Evolutionary conservation across 345 rosid species (phyloP), one percentile per base, ranked within the genome.

Genomic region (Salix koriyanagi): DNA sequence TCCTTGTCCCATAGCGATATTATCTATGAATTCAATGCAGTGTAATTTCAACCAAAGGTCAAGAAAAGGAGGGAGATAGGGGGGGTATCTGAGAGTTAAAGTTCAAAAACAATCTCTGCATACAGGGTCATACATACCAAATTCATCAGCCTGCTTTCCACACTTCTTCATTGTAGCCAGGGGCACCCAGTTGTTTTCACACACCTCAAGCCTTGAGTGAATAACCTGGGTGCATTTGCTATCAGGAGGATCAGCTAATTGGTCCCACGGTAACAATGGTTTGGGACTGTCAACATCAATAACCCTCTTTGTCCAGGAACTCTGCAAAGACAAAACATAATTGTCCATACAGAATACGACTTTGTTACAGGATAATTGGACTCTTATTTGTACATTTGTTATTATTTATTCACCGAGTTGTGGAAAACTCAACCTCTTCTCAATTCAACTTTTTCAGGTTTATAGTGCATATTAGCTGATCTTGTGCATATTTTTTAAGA

Each of bases 261-360:
- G 81, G 66, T 79, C 83, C 76, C 81, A 58, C 12, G 73, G 72
- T 15, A 85, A 79, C 23, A 54, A 62, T 73, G 77, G 75, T 54
- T 56, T 75, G 75, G 86, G 85, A 48, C 87, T 83, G 44, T 85
- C 87, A 73, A 78, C 81, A 81, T 83, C 89, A 10, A 77, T 70
- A 6, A 76, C 81, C 75, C 76, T 81, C 70, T 79, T 81, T 11
- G 87, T 88, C 86, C 88, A 85, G 46, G 86, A 88, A 82, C 86
- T 86, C 86, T 88, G 79, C 72, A 77, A 74, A 72, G 19, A 60
- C 26, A 80, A 65, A 78, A 70, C 37, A 46, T 42, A 48, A 75
- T 42, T 18, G 15, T 65, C 48, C 78, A 23, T 62, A 16, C 28
- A 58, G 75, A 19, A 32, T 58, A 67, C 15, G 25, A 28, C 71